These are phyloP conservation scores for Fusarium xylarioides DNA, from an alignment of 2,329 filamentous ascomycete genomes.

Conservation along the genomic window DNA sequence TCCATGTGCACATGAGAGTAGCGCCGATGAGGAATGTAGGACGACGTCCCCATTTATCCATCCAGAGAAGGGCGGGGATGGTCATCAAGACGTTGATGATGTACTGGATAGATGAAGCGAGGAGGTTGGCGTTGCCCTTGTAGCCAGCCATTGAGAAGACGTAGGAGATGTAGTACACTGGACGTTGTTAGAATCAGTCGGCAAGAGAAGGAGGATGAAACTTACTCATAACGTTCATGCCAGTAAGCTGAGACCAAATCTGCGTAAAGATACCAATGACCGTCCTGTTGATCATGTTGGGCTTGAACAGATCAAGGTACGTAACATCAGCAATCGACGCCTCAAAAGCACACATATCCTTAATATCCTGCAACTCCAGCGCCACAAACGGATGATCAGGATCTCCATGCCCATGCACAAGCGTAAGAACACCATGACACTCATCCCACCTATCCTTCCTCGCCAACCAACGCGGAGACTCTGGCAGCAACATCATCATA, in stretches of 20 bases:
- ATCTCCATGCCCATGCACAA: conserved; percentile 74
- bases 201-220: background rate
- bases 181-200: background rate
- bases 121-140: conserved; percentile 57
- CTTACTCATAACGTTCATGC: conserved; percentile 68
- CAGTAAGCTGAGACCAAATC: conserved; percentile 65
- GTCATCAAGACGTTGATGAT: conserved; percentile 86
- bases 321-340: conserved; percentile 73
- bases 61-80: conserved; percentile 75
- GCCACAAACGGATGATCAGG: conserved; percentile 70
- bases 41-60: conserved; percentile 80
- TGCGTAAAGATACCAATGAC: conserved; percentile 62
- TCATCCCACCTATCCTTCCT: conserved; percentile 72
- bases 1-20: conserved; percentile 71
- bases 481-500: conserved; percentile 65
- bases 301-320: conserved; percentile 76
- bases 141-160: conserved; percentile 54
- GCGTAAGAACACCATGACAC: conserved; percentile 58
- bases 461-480: conserved; percentile 72
- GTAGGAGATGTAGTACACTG: conserved; percentile 68
- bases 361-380: conserved; percentile 77
- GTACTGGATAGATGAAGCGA: conserved; percentile 66
- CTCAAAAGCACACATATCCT: conserved; percentile 78
- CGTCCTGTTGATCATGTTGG: conserved; percentile 68
- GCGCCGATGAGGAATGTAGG: conserved; percentile 72